phyloP scores from a whole-genome alignment of 140 eudicot genomes.

The Oenanthe javanica region DNA sequence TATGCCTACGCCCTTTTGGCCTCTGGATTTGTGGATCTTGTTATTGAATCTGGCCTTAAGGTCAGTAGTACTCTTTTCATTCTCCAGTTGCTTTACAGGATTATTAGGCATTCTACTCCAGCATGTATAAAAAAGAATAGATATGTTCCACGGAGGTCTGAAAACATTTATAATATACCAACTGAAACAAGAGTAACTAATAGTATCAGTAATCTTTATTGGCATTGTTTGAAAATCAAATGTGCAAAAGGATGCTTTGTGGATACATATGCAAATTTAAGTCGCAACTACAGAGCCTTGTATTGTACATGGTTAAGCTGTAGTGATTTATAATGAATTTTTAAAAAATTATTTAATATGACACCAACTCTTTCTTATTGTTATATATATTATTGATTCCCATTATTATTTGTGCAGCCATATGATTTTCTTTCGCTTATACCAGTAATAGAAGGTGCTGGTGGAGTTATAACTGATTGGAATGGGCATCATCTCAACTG shows the following conservation, averaged over 20 bases:
- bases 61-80: constrained; percentile 26
- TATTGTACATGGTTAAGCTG: not conserved
- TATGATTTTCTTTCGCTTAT: too few relatives aligned
- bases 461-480: too few relatives aligned
- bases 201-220: too few relatives aligned
- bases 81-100: not conserved
- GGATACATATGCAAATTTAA: not conserved
- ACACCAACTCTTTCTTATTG: too few relatives aligned
- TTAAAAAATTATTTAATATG: not conserved
- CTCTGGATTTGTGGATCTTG: too few relatives aligned
- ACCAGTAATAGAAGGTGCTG: too few relatives aligned
- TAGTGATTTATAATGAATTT: not conserved
- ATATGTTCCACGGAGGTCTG: not conserved
- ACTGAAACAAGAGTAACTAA: not conserved
- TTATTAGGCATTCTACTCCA: not conserved
- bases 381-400: too few relatives aligned
- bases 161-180: not conserved
- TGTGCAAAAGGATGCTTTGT: not conserved
- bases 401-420: too few relatives aligned
- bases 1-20: too few relatives aligned
- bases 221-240: not conserved
- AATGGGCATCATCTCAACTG: too few relatives aligned
- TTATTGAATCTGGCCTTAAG: not conserved
- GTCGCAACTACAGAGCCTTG: not conserved
- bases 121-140: not conserved